phyloP scores from a whole-genome alignment of 768 basidiomycete species.

The Rhodosporidiobolus odoratus region DNA sequence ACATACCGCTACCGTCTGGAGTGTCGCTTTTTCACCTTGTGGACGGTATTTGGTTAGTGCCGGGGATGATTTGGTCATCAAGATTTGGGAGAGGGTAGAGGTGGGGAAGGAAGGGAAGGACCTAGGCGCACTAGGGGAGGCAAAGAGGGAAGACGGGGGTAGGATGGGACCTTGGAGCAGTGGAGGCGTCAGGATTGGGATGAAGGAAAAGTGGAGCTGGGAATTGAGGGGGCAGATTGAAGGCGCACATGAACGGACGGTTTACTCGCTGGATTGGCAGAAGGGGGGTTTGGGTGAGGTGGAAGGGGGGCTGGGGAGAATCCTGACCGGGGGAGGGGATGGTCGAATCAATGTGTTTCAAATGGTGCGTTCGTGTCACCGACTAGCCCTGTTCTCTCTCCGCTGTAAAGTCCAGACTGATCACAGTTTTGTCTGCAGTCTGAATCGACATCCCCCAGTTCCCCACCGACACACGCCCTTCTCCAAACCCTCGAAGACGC shows the following conservation, averaged over 20 bases:
- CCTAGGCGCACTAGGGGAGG: constrained; percentile 27
- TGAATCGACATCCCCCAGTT: constrained; percentile 9
- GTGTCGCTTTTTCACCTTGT: constrained; percentile 68
- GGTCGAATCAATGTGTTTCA: constrained; percentile 78
- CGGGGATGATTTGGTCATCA: constrained; percentile 76
- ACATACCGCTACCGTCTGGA: constrained; percentile 87
- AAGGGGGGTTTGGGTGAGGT: constrained; percentile 47
- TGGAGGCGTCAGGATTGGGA: constrained; percentile 35
- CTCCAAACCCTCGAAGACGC: constrained; percentile 60
- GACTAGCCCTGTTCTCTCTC: not conserved
- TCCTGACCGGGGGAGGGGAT: constrained; percentile 81
- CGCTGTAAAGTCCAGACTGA: not conserved
- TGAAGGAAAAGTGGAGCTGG: constrained; percentile 53
- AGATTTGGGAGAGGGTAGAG: constrained; percentile 68
- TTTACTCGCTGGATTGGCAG: constrained; percentile 78
- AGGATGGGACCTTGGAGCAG: constrained; percentile 43
- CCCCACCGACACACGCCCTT: constrained; percentile 43
- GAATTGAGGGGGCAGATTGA: constrained; percentile 58
- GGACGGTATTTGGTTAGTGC: constrained; percentile 77
- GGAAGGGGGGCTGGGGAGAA: constrained; percentile 60
- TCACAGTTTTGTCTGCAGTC: not conserved
- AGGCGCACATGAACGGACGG: constrained; percentile 61
- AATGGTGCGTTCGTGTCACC: constrained; percentile 47
- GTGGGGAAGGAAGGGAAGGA: not conserved
- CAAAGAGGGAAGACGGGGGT: constrained; percentile 44